Conservation (phyloP, 441 rosid species). For the Populus hybrid region DNA sequence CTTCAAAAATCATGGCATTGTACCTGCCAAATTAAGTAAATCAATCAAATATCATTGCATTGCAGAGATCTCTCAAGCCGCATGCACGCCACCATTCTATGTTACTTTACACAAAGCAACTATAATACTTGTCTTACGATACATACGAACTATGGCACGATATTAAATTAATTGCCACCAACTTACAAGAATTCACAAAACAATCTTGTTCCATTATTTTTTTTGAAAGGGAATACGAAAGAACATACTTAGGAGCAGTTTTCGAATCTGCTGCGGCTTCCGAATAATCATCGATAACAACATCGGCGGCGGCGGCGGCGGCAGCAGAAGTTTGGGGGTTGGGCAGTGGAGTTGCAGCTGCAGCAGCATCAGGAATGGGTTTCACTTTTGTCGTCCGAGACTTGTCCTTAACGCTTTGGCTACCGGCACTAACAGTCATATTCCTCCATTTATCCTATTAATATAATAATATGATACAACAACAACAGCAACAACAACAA, state of each 20-base stretch:
- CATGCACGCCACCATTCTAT: neutral
- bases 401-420: slow-evolving; percentile 50
- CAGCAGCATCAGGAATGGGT: slow-evolving; percentile 26
- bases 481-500: neutral
- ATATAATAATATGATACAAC: neutral
- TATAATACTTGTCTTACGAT: neutral
- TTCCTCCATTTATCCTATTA: slow-evolving; percentile 64
- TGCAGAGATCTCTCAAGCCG: neutral
- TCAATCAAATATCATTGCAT: neutral
- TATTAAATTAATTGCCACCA: neutral
- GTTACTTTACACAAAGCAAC: neutral
- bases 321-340: slow-evolving; percentile 19
- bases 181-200: neutral
- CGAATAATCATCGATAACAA: slow-evolving; percentile 27
- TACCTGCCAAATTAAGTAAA: slow-evolving; percentile 31
- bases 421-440: slow-evolving; percentile 46
- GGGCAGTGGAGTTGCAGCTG: slow-evolving; percentile 18
- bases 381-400: slow-evolving; percentile 42
- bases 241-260: slow-evolving; percentile 39
- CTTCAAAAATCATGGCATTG: slow-evolving; percentile 59
- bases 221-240: neutral
- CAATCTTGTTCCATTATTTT: neutral
- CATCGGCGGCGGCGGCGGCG: slow-evolving; percentile 26
- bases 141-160: neutral
- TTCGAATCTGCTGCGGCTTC: slow-evolving; percentile 25